phyloP scores from a whole-genome alignment of 2,329 filamentous ascomycete genomes.

The Penicillium olsonii region DNA sequence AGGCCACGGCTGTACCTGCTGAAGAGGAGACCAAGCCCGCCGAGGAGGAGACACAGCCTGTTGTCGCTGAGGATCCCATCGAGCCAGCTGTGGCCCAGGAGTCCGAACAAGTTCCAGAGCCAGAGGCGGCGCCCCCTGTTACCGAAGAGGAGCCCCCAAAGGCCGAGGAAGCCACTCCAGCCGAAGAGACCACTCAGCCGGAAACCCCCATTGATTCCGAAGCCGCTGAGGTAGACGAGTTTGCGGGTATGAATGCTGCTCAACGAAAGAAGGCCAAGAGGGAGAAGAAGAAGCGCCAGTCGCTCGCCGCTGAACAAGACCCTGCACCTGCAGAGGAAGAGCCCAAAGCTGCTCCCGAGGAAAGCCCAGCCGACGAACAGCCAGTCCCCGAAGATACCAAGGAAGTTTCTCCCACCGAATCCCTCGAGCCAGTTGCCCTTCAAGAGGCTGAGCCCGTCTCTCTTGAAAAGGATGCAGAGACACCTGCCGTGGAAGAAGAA shows the following conservation, averaged over 20 bases:
- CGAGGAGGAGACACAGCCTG: neutral
- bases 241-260: conserved; percentile 16
- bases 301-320: neutral
- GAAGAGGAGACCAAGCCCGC: conserved; percentile 5
- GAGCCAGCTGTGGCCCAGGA: neutral
- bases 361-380: neutral
- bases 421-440: neutral
- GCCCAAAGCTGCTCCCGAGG: neutral
- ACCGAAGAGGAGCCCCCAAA: neutral
- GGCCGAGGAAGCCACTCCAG: neutral
- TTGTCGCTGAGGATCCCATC: neutral
- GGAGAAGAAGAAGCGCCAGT: conserved; percentile 24
- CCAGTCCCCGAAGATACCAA: neutral
- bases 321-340: neutral
- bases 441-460: neutral
- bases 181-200: neutral
- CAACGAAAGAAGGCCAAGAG: conserved; percentile 44
- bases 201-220: conserved; percentile 1
- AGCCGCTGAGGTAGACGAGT: neutral
- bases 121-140: neutral
- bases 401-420: neutral
- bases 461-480: neutral
- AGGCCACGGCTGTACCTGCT: neutral
- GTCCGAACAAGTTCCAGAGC: neutral
- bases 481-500: conserved; percentile 4